Evolutionary conservation across 768 basidiomycete genomes (phyloP), one percentile per base, ranked within the genome.

Genomic region (Rhodotorula paludigena): DNA sequence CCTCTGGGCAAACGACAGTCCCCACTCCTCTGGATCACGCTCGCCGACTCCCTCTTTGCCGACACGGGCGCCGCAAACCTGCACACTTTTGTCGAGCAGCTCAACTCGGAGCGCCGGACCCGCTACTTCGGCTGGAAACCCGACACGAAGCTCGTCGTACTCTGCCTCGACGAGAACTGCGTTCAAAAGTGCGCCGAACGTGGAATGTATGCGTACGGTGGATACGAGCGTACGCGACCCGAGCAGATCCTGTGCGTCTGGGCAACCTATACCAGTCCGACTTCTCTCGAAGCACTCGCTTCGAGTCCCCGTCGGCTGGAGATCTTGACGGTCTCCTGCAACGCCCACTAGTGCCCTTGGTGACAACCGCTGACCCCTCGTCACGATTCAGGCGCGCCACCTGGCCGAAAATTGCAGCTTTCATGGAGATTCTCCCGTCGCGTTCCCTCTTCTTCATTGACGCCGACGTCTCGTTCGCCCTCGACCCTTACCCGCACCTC

Each of bases 401-500:
- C 4, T 71, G 69, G 69, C 69, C 69, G 5, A 71, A 71, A 15
- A 35, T 71, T 1, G 65, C 65, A 2, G 38, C 63, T 36, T 38
- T 71, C 28, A 67, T 67, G 49, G 69, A 71, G 36, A 45, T 59
- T 7, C 57, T 71, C 3, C 57, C 57, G 2, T 16, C 38, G 2
- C 67, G 67, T 32, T 66, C 68, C 58, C 63, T 68, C 32, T 72
- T 72, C 57, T 72, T 72, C 55, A 35, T 68, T 57, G 71, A 72
- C 47, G 57, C 66, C 28, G 71, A 72, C 48, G 66, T 72, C 15
- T 30, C 59, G 1, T 61, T 68, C 47, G 28, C 54, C 14, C 39
- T 61, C 25, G 64, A 66, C 38, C 69, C 69, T 0, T 71, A 66
- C 47, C 69, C 65, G 3, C 15, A 41, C 39, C 59, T 71, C 33